Evolutionary conservation across 2,329 filamentous ascomycete genomes (phyloP).

Genomic region (Colletotrichum endophyticum): DNA sequence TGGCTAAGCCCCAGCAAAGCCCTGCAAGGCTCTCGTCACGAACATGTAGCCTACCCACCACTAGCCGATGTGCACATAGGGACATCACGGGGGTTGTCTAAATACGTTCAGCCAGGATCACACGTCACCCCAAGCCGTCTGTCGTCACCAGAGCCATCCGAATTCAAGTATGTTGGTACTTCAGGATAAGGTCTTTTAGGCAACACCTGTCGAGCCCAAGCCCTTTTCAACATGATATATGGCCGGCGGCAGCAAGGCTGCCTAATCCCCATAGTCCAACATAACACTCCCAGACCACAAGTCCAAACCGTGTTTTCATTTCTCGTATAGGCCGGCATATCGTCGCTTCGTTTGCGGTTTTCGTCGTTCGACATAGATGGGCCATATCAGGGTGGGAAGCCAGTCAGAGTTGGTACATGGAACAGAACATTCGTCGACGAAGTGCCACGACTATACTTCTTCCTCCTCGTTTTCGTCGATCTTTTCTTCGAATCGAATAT

Average conservation of each 20-base stretch:
- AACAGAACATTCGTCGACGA: neutral
- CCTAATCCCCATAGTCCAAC: too few species aligned
- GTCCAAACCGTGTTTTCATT: neutral
- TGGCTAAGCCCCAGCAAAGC: neutral
- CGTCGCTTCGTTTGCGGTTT: neutral
- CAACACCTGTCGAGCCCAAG: neutral
- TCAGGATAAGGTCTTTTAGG: neutral
- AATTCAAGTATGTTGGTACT: too few species aligned
- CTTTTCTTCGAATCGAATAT: neutral
- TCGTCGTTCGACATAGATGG: neutral
- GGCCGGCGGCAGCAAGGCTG: too few species aligned
- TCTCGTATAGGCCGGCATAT: neutral
- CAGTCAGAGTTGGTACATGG: neutral
- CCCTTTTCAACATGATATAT: neutral
- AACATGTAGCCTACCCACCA: fast-evolving
- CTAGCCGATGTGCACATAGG: neutral
- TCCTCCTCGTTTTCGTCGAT: neutral
- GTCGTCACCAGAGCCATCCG: neutral
- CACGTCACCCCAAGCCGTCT: neutral
- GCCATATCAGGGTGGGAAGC: neutral
- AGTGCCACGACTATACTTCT: neutral
- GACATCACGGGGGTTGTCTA: neutral
- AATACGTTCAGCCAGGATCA: neutral
- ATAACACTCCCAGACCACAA: neutral
- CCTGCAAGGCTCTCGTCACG: neutral